Evolutionary conservation across 139 green algal species (phyloP).

Genomic region (Haematococcus lacustris): DNA sequence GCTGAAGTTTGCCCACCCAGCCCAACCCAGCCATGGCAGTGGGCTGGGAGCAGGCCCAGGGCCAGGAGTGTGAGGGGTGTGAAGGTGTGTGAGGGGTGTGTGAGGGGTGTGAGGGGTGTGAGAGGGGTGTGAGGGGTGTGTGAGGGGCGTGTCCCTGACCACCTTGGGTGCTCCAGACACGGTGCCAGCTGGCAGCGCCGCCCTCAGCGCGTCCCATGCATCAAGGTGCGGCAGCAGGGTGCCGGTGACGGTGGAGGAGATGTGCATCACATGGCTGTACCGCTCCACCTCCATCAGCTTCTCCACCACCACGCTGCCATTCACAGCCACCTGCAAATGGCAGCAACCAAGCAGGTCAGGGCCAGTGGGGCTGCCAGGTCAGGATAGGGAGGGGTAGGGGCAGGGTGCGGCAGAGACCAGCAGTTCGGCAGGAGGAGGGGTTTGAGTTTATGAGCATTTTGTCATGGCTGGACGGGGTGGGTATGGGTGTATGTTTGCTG

Average conservation of each 20-base stretch:
- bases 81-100: too few relatives aligned
- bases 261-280: slow-evolving; percentile 99
- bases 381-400: too few relatives aligned
- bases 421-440: too few relatives aligned
- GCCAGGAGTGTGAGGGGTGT: too few relatives aligned
- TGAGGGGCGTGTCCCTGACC: background rate
- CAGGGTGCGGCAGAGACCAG: too few relatives aligned
- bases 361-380: too few relatives aligned
- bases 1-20: too few relatives aligned
- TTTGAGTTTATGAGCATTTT: background rate
- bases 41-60: too few relatives aligned
- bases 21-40: too few relatives aligned
- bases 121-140: too few relatives aligned
- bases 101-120: too few relatives aligned
- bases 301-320: slow-evolving; percentile 83
- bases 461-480: background rate
- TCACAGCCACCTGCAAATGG: slow-evolving; percentile 63
- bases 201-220: slow-evolving; percentile 90
- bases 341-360: too few relatives aligned
- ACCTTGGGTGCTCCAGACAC: slow-evolving; percentile 95
- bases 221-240: slow-evolving; percentile 70
- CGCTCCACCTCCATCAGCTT: slow-evolving; percentile 97
- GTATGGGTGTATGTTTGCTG: background rate
- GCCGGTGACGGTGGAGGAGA: slow-evolving; percentile 78
- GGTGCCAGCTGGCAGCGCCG: slow-evolving; percentile 92